Base-by-base conservation (phyloP, 2,329 filamentous ascomycete species). In the Neofusicoccum cordaticola region DNA sequence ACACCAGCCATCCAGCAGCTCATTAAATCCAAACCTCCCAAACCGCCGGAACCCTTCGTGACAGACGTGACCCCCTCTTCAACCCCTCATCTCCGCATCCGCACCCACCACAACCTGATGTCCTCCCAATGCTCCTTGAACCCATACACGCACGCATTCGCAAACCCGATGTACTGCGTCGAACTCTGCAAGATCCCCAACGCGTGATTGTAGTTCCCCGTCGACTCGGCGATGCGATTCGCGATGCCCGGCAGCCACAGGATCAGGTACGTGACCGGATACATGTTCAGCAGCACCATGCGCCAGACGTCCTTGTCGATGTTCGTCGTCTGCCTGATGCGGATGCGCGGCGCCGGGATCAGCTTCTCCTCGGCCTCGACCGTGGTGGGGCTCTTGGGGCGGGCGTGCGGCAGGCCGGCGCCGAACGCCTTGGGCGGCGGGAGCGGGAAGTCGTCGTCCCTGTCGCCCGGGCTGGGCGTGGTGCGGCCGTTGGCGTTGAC, bases 261-360 rank as follows among this genome's bases (percentile, higher is more conserved):
- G 2, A 75, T 67, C 37, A 76, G 66, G 61, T 77, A 77, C 1
- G 72, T 66, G n/a, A 75, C 67, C 0, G 75, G 74, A 42, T 77
- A 77, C 13, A 72, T 69, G 61, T 75, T 76, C 13, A 76, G 65
- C 1, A 75, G 66, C n/a, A 75, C 53, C 71, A 75, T 75, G 22
- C 65, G 66, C 66, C 67, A 68, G 35, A 73, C 67, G 13, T 73
- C 70, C 31, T 39, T 47, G 8, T 60, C 56, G n/a, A 60, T 47
- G 9, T 47, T 45, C n/a, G 41, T 47, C 56, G 42, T 47, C 42
- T 47, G 56, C 42, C 56, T 47, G 41, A 60, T 60, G 8, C 56
- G 7, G 5, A 60, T 37, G 4, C 56, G 13, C 41, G 56, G 56
- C 56, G 42, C 15, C 22, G 56, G 15, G 15, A 60, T 60, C 41